phyloP scores from a whole-genome alignment of 768 basidiomycete genomes.

The Boletales sp. region DNA sequence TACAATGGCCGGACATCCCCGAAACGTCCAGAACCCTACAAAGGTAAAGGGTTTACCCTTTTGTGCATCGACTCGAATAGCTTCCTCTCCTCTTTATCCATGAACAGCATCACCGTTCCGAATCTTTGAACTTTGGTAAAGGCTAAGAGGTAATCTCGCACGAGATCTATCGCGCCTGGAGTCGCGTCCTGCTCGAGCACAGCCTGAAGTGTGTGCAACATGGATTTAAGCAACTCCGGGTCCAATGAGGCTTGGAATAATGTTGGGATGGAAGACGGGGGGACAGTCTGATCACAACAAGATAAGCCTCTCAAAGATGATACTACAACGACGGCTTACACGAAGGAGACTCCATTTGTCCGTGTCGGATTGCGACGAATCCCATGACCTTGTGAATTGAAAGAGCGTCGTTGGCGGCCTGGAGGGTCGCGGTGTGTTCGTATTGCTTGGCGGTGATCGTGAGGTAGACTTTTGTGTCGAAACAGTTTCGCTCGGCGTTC shows the following conservation, averaged over 20 bases:
- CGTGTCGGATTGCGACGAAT: constrained; percentile 33
- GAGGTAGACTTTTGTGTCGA: constrained; percentile 1
- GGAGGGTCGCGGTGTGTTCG: constrained; percentile 2
- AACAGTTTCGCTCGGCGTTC: constrained; percentile 18
- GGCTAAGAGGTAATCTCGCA: constrained; percentile 49
- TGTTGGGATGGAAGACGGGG: constrained; percentile 51
- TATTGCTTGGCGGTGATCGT: constrained; percentile 1
- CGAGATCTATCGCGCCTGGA: constrained; percentile 14
- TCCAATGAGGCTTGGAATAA: constrained; percentile 73
- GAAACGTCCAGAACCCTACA: constrained; percentile 1
- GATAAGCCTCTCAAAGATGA: not conserved
- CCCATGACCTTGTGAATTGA: constrained; percentile 63
- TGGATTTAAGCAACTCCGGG: constrained; percentile 52
- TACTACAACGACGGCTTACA: constrained; percentile 37
- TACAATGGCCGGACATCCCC: no score
- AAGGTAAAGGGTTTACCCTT: constrained; percentile 12
- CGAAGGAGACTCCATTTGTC: constrained; percentile 57
- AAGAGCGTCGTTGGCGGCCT: constrained; percentile 48
- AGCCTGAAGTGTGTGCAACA: constrained; percentile 50
- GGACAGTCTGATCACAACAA: constrained; percentile 42
- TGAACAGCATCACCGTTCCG: constrained; percentile 57
- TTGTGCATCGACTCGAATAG: constrained; percentile 47
- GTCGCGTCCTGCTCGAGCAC: constrained; percentile 20
- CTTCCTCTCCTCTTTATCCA: constrained; percentile 53
- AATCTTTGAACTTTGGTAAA: constrained; percentile 59